phyloP scores from a whole-genome alignment of 1,139 yeast species.

The Kodamaea anthophila region DNA sequence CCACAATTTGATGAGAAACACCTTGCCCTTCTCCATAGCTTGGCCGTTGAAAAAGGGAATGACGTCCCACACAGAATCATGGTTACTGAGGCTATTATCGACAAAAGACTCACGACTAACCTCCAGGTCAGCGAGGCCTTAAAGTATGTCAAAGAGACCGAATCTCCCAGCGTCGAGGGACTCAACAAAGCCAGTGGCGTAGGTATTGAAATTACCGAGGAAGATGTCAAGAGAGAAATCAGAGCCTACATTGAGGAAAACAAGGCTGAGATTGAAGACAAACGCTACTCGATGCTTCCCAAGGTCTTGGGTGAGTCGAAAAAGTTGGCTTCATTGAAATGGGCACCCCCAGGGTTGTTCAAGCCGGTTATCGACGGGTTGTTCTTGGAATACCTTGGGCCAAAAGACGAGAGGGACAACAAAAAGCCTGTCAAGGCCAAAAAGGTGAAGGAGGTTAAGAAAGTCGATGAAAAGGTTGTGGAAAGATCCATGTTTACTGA shows the following conservation, averaged over 20 bases:
- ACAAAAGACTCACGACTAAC: conserved; percentile 57
- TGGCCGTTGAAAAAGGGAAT: conserved; percentile 61
- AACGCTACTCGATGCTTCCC: conserved; percentile 76
- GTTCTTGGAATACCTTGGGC: conserved; percentile 69
- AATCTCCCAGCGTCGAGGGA: conserved; percentile 32
- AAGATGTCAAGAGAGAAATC: conserved; percentile 56
- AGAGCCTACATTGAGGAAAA: conserved; percentile 52
- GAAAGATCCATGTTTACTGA: conserved; percentile 85
- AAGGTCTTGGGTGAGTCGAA: conserved; percentile 71
- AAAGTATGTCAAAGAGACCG: conserved; percentile 55
- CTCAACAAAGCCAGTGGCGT: conserved; percentile 71
- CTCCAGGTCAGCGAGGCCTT: conserved; percentile 80
- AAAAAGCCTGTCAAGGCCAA: conserved; percentile 72
- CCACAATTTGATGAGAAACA: conserved; percentile 36
- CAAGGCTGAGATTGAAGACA: conserved; percentile 52
- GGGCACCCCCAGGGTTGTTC: conserved; percentile 86
- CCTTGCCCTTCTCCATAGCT: conserved; percentile 62
- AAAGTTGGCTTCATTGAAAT: conserved; percentile 66
- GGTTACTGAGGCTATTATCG: conserved; percentile 56
- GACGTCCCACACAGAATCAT: conserved; percentile 40
- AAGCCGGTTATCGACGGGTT: conserved; percentile 82
- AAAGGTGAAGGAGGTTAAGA: conserved; percentile 25
- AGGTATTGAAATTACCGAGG: conserved; percentile 66
- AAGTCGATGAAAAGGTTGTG: conserved; percentile 16
- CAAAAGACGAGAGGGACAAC: conserved; percentile 92